phyloP scores from a whole-genome alignment of 2,329 filamentous ascomycete genomes.

The Aspergillus hortae region DNA sequence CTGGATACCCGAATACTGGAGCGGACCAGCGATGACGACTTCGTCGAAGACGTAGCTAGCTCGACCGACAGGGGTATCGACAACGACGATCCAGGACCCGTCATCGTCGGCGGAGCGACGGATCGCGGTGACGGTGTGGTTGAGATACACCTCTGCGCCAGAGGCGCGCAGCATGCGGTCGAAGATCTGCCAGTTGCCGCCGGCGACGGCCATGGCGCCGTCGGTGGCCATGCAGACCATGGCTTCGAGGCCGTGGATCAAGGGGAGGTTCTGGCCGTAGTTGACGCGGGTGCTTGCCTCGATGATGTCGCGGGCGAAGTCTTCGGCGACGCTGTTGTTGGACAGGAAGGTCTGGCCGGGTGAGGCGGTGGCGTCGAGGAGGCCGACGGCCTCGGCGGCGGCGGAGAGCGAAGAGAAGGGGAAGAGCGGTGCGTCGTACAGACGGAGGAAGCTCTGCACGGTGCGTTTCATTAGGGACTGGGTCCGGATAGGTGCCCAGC shows the following conservation, averaged over 20 bases:
- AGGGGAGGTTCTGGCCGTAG: slow-evolving; percentile 83
- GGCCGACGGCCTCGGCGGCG: slow-evolving; percentile 62
- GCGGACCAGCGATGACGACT: slow-evolving; percentile 77
- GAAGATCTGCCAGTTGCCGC: slow-evolving; percentile 95
- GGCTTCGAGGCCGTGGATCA: slow-evolving; percentile 83
- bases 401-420: slow-evolving; percentile 76
- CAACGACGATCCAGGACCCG: slow-evolving; percentile 43
- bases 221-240: slow-evolving; percentile 91
- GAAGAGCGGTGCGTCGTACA: slow-evolving; percentile 80
- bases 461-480: slow-evolving; percentile 68
- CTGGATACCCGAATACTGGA: slow-evolving; percentile 72
- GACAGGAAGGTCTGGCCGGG: slow-evolving; percentile 72
- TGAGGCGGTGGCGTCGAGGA: slow-evolving; percentile 62
- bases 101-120: slow-evolving; percentile 26
- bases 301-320: slow-evolving; percentile 76
- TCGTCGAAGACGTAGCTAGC: slow-evolving; percentile 60
- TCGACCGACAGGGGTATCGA: not conserved
- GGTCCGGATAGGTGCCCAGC: slow-evolving; percentile 70
- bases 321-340: slow-evolving; percentile 61
- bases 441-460: slow-evolving; percentile 68
- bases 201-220: slow-evolving; percentile 71
- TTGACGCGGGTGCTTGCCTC: slow-evolving; percentile 92
- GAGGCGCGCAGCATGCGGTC: slow-evolving; percentile 70
- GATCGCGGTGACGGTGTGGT: slow-evolving; percentile 66
- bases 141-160: slow-evolving; percentile 58